phyloP scores from a whole-genome alignment of 164 flowering plant genomes.

The Sextonia rubra region DNA sequence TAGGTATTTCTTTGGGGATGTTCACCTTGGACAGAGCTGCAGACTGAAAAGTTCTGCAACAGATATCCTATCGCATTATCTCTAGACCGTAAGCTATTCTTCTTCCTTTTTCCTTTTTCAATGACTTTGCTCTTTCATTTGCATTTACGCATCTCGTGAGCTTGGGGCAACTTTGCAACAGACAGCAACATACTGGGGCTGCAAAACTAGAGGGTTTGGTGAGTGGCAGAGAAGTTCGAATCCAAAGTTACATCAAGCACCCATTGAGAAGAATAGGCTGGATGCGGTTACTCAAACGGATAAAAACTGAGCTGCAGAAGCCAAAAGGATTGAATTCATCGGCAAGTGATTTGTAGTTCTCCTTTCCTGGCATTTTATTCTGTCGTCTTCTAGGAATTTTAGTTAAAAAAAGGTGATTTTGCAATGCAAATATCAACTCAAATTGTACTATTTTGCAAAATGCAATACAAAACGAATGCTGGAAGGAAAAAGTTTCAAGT shows the following conservation, averaged over 20 bases:
- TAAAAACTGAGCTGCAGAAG: neutral
- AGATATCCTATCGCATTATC: constrained; percentile 53
- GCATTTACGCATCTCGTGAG: too few relatives aligned
- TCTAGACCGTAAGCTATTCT: constrained; percentile 29
- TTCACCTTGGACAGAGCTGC: constrained; percentile 98
- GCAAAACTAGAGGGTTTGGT: neutral
- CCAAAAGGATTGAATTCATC: neutral
- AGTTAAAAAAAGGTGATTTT: neutral
- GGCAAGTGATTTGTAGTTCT: too few relatives aligned
- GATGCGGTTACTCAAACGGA: neutral
- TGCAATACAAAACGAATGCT: neutral
- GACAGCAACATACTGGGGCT: too few relatives aligned
- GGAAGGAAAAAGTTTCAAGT: neutral
- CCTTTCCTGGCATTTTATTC: too few relatives aligned
- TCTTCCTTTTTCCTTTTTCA: neutral
- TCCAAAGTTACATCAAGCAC: neutral
- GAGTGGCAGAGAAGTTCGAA: neutral
- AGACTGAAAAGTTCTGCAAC: constrained; percentile 67
- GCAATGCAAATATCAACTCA: neutral
- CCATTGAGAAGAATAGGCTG: neutral
- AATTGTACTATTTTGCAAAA: neutral
- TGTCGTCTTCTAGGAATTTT: neutral
- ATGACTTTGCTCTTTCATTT: too few relatives aligned
- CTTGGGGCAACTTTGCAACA: too few relatives aligned
- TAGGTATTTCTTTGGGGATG: constrained; percentile 92